Evolutionary conservation across 108 stramenopile genomes (phyloP).

Genomic region (Nannochloropsis gaditana): DNA sequence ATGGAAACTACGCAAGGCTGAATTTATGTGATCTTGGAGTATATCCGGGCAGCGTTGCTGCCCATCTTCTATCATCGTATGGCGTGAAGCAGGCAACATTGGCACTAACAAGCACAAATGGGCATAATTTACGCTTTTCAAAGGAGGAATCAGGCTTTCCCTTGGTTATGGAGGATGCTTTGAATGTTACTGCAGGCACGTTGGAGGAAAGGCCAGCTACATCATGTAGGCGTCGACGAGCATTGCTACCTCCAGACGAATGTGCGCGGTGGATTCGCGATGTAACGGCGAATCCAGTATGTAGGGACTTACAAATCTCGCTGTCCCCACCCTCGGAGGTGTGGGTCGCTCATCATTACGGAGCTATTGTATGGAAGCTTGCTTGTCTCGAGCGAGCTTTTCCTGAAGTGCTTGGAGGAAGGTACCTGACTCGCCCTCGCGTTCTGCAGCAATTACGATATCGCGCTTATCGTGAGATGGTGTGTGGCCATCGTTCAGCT

Average conservation of each 20-base stretch:
- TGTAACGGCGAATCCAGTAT: too few relatives aligned
- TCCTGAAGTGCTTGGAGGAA: conserved; percentile 10
- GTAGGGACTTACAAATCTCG: too few relatives aligned
- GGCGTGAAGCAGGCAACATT: neutral
- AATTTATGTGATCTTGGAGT: conserved; percentile 10
- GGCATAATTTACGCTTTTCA: neutral
- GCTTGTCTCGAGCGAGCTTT: neutral
- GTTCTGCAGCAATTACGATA: neutral
- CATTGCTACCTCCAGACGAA: too few relatives aligned
- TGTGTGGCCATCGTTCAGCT: neutral
- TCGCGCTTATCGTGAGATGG: neutral
- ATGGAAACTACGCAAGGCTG: neutral
- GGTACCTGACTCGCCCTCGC: conserved; percentile 1
- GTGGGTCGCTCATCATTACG: neutral
- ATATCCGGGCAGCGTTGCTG: neutral
- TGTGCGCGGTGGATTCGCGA: too few relatives aligned
- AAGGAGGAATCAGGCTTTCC: too few relatives aligned
- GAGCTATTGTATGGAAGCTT: neutral
- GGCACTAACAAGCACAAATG: neutral
- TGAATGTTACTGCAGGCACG: too few relatives aligned
- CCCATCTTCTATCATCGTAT: neutral
- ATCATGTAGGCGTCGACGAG: too few relatives aligned
- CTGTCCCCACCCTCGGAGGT: neutral
- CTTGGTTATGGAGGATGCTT: too few relatives aligned
- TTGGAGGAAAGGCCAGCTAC: too few relatives aligned